These are phyloP conservation scores for Leishmania lainsoni DNA, from an alignment of 208 protist genomes.

Conservation along the genomic window DNA sequence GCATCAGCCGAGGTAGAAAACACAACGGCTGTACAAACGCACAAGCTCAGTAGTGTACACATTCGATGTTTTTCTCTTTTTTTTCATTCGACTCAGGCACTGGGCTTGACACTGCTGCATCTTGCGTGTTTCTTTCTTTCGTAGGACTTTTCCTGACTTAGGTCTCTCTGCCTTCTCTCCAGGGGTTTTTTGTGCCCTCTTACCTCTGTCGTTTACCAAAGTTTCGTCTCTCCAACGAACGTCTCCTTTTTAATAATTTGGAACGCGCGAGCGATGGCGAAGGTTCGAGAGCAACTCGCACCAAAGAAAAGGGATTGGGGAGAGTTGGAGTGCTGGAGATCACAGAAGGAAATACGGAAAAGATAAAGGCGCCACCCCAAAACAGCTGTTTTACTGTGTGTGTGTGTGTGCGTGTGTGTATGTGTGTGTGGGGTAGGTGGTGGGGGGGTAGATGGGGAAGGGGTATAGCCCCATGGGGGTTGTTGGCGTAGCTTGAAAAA, in stretches of 20 bases:
- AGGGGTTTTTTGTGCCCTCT: not conserved
- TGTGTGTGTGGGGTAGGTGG: not conserved
- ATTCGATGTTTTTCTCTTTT: conserved; percentile 5
- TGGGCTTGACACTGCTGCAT: not conserved
- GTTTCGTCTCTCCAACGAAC: not conserved
- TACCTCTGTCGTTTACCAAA: not conserved
- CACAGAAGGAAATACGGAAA: too few species aligned
- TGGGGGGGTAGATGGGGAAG: too few species aligned
- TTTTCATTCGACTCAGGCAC: not conserved
- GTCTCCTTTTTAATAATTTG: too few species aligned
- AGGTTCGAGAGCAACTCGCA: not conserved
- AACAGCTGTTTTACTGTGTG: not conserved
- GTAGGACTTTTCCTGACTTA: not conserved
- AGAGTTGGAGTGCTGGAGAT: too few species aligned
- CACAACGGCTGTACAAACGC: not conserved
- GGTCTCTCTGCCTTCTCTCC: not conserved
- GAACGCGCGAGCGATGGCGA: not conserved
- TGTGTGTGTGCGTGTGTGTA: not conserved
- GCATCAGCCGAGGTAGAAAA: not conserved
- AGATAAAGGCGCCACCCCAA: not conserved
- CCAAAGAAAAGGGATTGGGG: not conserved
- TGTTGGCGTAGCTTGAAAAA: not conserved
- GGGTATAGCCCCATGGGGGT: not conserved
- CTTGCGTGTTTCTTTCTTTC: not conserved
- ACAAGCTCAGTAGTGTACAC: not conserved